Base-by-base conservation (phyloP, 23 red algal genomes). In the Pyropia yezoensis region DNA sequence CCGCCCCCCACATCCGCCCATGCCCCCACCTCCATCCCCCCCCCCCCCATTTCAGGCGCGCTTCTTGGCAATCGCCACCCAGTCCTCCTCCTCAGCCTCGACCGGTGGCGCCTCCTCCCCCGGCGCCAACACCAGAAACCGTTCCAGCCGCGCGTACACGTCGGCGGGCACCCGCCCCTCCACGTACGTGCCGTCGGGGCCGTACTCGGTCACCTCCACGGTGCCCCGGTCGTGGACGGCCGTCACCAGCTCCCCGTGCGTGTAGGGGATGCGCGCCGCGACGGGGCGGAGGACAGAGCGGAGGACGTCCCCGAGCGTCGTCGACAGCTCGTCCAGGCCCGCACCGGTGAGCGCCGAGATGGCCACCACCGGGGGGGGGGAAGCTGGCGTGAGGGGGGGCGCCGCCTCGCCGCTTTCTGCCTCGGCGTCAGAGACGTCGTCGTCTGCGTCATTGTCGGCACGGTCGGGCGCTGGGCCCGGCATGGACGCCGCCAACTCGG, bases 251-350 rank as follows among this genome's bases (percentile, higher is more conserved):
- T 88, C 78, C 16, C 79, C 76, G 14, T 80, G 61, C n/a, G 20
- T 49, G 68, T 89, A 96, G 0, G 92, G 92, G 21, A 96, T 73
- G 21, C 90, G 33, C 33, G 67, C 76, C 50, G 90, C 83, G 11
- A 96, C 81, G 16, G 65, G 69, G 27, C 52, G 47, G 61, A 89
- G 63, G n/a, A 77, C 59, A 28, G 79, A 50, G 14, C 71, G 75
- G 8, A 96, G 84, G 15, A 67, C 61, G 59, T 86, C 73, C 15
- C 70, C 84, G 32, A 96, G 51, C 26, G 70, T 33, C 27, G 75
- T 53, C 1, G 71, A 66, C 23, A 89, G 62, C 50, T 86, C 81
- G 26, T 70, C 75, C 49, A 89, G 50, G 27, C 92, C 92, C 34
- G 71, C 60, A 16, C 89, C 89, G 57, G 62, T 73, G 51, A 76